These are phyloP conservation scores for Wallemia hederae DNA, from an alignment of 1,284 basidiomycete species.

Conservation along the genomic window DNA sequence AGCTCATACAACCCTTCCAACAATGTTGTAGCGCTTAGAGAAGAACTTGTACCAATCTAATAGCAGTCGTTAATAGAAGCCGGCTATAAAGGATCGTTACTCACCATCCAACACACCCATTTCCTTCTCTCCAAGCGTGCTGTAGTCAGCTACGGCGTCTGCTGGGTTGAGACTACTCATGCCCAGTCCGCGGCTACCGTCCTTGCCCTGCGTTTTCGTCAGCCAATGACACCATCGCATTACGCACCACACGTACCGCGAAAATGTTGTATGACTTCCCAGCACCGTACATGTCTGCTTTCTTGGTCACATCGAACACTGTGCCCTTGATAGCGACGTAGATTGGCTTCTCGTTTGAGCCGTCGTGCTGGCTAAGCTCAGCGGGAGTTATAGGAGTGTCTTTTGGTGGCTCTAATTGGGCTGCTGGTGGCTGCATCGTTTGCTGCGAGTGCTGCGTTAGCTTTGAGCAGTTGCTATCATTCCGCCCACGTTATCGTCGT, in stretches of 20 bases:
- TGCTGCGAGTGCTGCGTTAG: neutral
- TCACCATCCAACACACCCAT: conserved; percentile 68
- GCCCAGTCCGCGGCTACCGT: conserved; percentile 53
- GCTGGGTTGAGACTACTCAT: conserved; percentile 57
- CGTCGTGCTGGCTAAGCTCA: conserved; percentile 38
- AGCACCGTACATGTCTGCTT: conserved; percentile 49
- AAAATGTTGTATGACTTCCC: conserved; percentile 40
- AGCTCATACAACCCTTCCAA: conserved; percentile 26
- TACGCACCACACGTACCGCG: conserved; percentile 10
- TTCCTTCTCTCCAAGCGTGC: conserved; percentile 39
- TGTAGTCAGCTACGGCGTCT: conserved; percentile 71
- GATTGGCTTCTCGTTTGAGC: conserved; percentile 36
- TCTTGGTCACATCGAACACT: conserved; percentile 48
- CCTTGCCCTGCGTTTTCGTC: conserved; percentile 29
- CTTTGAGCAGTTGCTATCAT: no score
- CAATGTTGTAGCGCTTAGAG: conserved; percentile 39
- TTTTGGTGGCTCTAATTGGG: conserved; percentile 37
- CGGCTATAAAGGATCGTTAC: conserved; percentile 34
- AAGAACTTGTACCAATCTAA: conserved; percentile 12
- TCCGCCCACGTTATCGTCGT: neutral
- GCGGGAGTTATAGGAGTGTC: conserved; percentile 41
- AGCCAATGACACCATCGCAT: neutral
- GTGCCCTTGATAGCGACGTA: conserved; percentile 70
- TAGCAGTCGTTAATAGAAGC: neutral
- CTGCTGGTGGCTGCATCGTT: neutral